phyloP scores from a whole-genome alignment of 345 rosid genomes.

The Euphorbia tirucalli region DNA sequence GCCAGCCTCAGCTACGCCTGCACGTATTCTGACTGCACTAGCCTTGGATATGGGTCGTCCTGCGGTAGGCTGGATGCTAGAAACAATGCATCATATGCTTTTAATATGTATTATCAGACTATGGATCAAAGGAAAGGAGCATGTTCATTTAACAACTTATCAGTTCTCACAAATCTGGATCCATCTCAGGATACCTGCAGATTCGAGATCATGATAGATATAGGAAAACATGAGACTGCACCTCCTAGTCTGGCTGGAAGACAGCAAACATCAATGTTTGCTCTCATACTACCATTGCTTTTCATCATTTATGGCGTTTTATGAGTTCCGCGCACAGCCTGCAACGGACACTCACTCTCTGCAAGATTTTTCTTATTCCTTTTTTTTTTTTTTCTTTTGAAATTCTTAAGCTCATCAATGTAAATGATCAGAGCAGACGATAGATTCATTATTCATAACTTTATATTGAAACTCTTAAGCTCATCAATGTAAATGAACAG shows the following conservation, averaged over 20 bases:
- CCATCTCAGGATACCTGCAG: conserved; percentile 18
- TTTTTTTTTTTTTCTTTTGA: not conserved
- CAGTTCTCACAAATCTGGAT: conserved; percentile 17
- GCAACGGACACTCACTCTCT: not conserved
- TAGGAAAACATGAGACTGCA: conserved; percentile 16
- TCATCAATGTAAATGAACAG: not conserved
- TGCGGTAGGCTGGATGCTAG: conserved; percentile 18
- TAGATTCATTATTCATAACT: not conserved
- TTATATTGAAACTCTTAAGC: not conserved
- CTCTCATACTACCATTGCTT: not conserved
- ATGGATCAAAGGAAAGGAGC: conserved; percentile 21
- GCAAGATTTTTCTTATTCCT: not conserved
- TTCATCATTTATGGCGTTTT: conserved; percentile 3
- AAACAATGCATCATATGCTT: conserved; percentile 25
- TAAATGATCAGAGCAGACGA: not conserved
- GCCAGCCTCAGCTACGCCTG: conserved; percentile 18
- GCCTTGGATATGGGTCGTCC: conserved; percentile 24
- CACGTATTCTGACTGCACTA: conserved; percentile 18
- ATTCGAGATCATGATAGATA: conserved; percentile 20
- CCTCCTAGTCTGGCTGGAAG: not conserved
- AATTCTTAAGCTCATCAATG: not conserved
- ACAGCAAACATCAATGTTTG: not conserved
- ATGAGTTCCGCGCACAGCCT: not conserved
- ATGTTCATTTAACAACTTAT: conserved; percentile 14
- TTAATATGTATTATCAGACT: conserved; percentile 23